These are phyloP conservation scores for Trypanosoma cruzi DNA, from an alignment of 208 protist species.

Conservation along the genomic window DNA sequence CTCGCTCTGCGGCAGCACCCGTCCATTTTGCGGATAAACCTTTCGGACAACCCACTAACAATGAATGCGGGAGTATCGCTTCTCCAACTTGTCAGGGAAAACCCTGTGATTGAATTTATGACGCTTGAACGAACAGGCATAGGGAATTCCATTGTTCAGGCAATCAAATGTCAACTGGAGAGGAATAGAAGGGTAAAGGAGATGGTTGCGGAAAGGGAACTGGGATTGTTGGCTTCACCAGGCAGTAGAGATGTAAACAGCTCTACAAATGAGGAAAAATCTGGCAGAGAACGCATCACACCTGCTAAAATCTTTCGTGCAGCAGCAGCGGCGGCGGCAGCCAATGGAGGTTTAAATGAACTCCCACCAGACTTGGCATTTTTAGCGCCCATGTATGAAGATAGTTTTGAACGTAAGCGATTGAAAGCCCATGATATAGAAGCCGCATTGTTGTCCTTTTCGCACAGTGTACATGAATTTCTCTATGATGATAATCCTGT, in stretches of 20 bases:
- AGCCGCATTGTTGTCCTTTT: slow-evolving; percentile 34
- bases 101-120: slow-evolving; percentile 65
- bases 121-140: slow-evolving; percentile 65
- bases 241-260: neutral
- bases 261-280: neutral
- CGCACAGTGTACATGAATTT: slow-evolving; percentile 37
- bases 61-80: slow-evolving; percentile 59
- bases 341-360: neutral
- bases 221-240: neutral
- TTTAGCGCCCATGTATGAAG: neutral
- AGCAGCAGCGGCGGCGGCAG: neutral
- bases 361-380: neutral
- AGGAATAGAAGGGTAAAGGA: slow-evolving; percentile 40
- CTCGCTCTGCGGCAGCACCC: slow-evolving; percentile 56
- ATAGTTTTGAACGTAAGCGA: slow-evolving; percentile 19
- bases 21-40: slow-evolving; percentile 62
- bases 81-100: slow-evolving; percentile 68
- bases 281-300: neutral
- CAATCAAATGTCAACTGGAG: slow-evolving; percentile 58
- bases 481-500: slow-evolving; percentile 81
- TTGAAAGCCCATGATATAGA: slow-evolving; percentile 43
- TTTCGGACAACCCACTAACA: slow-evolving; percentile 86
- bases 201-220: neutral
- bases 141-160: slow-evolving; percentile 40
- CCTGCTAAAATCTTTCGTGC: neutral